phyloP scores from a whole-genome alignment of 345 rosid genomes.

The Populus tremula region DNA sequence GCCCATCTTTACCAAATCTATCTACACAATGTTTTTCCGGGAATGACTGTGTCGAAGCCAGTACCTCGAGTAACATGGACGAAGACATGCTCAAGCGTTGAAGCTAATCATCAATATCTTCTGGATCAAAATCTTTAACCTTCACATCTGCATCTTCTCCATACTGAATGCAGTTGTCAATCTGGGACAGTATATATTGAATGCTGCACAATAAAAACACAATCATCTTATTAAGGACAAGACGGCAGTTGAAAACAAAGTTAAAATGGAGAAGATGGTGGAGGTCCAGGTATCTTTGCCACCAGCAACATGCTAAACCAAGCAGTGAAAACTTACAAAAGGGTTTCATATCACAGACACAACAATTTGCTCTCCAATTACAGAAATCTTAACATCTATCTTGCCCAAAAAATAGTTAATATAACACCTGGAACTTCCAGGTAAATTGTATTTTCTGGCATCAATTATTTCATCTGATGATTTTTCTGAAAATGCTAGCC shows the following conservation, averaged over 20 bases:
- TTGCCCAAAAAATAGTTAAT: too few species aligned
- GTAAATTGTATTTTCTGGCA: too few species aligned
- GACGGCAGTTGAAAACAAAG: not conserved
- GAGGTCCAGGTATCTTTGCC: not conserved
- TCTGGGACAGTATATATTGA: slow-evolving; percentile 66
- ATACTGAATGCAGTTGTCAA: slow-evolving; percentile 73
- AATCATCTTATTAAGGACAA: not conserved
- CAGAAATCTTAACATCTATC: too few species aligned
- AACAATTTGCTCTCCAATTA: too few species aligned
- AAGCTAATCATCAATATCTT: slow-evolving; percentile 40
- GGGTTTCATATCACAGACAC: too few species aligned
- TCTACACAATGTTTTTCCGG: not conserved
- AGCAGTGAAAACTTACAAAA: too few species aligned
- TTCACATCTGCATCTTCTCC: slow-evolving; percentile 97
- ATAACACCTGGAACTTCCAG: too few species aligned
- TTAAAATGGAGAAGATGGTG: not conserved
- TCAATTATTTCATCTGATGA: too few species aligned
- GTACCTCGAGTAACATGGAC: not conserved
- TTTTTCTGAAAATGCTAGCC: too few species aligned
- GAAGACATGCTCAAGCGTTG: not conserved
- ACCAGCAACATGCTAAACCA: too few species aligned
- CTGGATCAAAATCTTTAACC: slow-evolving; percentile 68
- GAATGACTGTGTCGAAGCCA: not conserved
- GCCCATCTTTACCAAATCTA: too few species aligned
- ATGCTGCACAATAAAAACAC: slow-evolving; percentile 44